Percentiles rank a stretch among this genome's conserved stretches.
These are phyloP conservation scores for Acrocalymma vagum DNA, from an alignment of 2,329 filamentous ascomycete species.

Conservation along the genomic window DNA sequence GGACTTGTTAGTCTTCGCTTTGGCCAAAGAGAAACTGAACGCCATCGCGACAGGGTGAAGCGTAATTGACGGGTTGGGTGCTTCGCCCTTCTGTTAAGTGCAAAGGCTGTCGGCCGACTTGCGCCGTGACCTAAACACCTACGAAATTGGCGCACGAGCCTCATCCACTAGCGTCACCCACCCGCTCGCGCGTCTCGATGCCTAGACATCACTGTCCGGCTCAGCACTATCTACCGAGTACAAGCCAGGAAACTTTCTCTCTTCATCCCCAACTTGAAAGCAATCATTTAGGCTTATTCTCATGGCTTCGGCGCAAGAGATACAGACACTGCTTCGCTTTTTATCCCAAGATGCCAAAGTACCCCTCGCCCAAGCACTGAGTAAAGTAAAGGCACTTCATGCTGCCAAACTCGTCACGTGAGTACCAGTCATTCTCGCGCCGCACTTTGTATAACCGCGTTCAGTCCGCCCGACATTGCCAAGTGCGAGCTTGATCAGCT, in stretches of 20 bases:
- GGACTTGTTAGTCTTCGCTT: conserved; percentile 32
- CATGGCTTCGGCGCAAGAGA: conserved; percentile 46
- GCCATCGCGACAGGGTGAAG: conserved; percentile 27
- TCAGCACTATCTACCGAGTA: conserved; percentile 1
- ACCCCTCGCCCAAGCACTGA: conserved; percentile 62
- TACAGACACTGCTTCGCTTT: conserved; percentile 63
- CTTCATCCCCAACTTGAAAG: conserved; percentile 1
- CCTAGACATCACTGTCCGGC: too few species aligned
- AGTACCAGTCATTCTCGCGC: conserved; percentile 34
- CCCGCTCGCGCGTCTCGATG: too few species aligned
- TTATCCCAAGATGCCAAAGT: conserved; percentile 66
- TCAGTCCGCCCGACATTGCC: conserved; percentile 56
- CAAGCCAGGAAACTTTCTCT: background rate
- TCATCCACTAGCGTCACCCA: too few species aligned
- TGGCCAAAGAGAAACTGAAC: conserved; percentile 39
- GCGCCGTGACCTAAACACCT: too few species aligned
- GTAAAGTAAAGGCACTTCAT: conserved; percentile 64
- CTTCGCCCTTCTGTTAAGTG: too few species aligned
- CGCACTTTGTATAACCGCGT: conserved; percentile 14
- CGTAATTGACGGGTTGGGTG: conserved; percentile 8
- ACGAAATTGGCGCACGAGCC: too few species aligned
- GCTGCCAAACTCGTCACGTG: conserved; percentile 62
- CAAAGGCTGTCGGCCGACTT: too few species aligned
- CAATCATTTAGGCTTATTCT: too few species aligned
- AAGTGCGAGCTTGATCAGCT: conserved; percentile 57